A percentile compares a stretch with the other conserved stretches of the same genome.
These are phyloP conservation scores for Podospora fimiseda DNA, from an alignment of 495 filamentous ascomycete species.

Conservation along the genomic window DNA sequence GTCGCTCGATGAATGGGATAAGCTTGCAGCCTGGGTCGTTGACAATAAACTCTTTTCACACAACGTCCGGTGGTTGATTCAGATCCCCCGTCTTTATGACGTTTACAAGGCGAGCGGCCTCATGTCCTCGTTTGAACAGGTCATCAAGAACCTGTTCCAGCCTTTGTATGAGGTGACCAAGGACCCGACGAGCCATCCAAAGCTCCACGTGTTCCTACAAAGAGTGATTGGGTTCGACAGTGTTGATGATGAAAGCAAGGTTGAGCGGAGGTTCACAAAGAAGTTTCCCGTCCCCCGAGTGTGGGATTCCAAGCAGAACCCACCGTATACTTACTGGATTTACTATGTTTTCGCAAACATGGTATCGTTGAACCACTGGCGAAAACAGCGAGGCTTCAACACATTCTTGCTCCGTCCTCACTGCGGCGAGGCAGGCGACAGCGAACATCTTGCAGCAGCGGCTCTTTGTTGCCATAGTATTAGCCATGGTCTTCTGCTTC, in stretches of 20 bases:
- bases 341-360: conserved; percentile 96
- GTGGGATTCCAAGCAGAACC: conserved; percentile 90
- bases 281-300: conserved; percentile 87
- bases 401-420: conserved; percentile 91
- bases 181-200: conserved; percentile 77
- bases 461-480: conserved; percentile 95
- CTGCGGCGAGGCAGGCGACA: conserved; percentile 94
- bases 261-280: conserved; percentile 80
- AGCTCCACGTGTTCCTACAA: conserved; percentile 91
- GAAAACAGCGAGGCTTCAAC: conserved; percentile 88
- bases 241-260: conserved; percentile 97
- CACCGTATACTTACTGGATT: conserved; percentile 98
- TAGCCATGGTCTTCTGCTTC: conserved; percentile 85
- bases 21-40: conserved; percentile 94
- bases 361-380: conserved; percentile 83
- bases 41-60: conserved; percentile 97
- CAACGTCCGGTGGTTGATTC: conserved; percentile 95
- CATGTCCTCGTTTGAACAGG: conserved; percentile 84
- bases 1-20: conserved; percentile 92
- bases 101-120: conserved; percentile 84
- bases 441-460: conserved; percentile 89
- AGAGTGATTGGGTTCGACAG: conserved; percentile 94
- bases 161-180: conserved; percentile 92
- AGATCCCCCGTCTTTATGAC: conserved; percentile 90
- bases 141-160: conserved; percentile 86